A percentile compares a stretch with the other conserved stretches of the same genome.
These are phyloP conservation scores for Parathielavia appendiculata DNA, from an alignment of 495 filamentous ascomycete species.

Conservation along the genomic window DNA sequence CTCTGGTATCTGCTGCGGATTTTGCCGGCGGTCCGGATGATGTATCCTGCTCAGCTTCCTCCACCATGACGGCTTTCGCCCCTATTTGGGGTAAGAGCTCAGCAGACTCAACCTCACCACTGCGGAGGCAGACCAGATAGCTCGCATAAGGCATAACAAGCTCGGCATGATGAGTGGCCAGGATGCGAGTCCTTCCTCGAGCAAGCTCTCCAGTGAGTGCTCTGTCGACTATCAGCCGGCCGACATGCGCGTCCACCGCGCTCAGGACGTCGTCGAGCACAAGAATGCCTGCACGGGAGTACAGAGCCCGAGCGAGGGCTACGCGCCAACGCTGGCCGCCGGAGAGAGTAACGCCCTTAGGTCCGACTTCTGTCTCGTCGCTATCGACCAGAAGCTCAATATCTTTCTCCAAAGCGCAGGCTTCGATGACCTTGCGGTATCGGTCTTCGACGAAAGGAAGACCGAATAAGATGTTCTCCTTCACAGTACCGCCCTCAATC, in stretches of 20 bases:
- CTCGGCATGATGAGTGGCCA: conserved; percentile 51
- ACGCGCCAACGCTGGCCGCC: conserved; percentile 68
- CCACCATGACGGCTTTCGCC: conserved; percentile 29
- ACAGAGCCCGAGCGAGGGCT: conserved; percentile 64
- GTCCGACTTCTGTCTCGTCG: conserved; percentile 65
- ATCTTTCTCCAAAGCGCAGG: conserved; percentile 61
- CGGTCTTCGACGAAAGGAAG: conserved; percentile 41
- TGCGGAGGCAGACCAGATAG: conserved; percentile 56
- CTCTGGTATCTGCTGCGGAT: neutral
- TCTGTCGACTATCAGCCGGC: conserved; percentile 44
- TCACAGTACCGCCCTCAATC: conserved; percentile 51
- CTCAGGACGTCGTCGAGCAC: conserved; percentile 67
- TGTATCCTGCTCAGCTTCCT: conserved; percentile 14
- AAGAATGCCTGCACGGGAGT: conserved; percentile 59
- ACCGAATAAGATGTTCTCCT: conserved; percentile 56
- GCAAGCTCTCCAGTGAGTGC: conserved; percentile 47
- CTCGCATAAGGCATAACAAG: conserved; percentile 55
- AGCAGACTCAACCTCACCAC: conserved; percentile 52
- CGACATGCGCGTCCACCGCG: conserved; percentile 53
- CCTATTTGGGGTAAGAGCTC: conserved; percentile 42
- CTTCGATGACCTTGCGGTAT: conserved; percentile 54
- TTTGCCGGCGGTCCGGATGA: neutral
- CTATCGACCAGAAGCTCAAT: conserved; percentile 59
- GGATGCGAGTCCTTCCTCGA: conserved; percentile 44
- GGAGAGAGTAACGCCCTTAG: conserved; percentile 63